These are phyloP conservation scores for Erodium moschatum DNA, from an alignment of 441 rosid genomes.

Conservation along the genomic window DNA sequence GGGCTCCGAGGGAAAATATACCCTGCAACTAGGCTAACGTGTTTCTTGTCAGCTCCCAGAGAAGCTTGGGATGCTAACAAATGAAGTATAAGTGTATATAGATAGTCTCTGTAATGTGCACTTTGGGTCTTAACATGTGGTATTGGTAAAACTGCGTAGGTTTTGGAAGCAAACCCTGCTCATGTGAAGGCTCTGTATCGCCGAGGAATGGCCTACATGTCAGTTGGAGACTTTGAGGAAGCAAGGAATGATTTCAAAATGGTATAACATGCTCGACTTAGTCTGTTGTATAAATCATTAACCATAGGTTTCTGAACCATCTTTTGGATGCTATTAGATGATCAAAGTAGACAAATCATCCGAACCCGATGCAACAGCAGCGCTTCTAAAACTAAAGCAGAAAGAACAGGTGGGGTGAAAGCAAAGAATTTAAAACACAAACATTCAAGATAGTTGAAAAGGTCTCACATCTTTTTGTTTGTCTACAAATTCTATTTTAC, in stretches of 20 bases:
- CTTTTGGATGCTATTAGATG: slow-evolving; percentile 36
- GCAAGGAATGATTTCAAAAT: slow-evolving; percentile 68
- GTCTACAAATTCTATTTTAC: slow-evolving; percentile 2
- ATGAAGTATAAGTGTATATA: background rate
- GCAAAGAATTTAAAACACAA: background rate
- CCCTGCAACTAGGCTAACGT: too few species aligned
- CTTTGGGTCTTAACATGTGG: background rate
- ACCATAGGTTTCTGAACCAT: slow-evolving; percentile 13
- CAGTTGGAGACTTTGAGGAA: slow-evolving; percentile 73
- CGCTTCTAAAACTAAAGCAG: slow-evolving; percentile 71
- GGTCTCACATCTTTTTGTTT: background rate
- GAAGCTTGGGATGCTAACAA: too few species aligned
- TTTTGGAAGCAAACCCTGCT: slow-evolving; percentile 74
- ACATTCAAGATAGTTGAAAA: too few species aligned
- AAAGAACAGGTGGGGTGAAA: slow-evolving; percentile 45
- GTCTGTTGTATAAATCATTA: background rate
- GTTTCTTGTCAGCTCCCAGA: too few species aligned
- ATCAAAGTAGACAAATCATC: slow-evolving; percentile 49
- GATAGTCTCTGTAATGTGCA: background rate
- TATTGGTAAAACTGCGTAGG: slow-evolving; percentile 32
- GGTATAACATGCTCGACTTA: slow-evolving; percentile 30
- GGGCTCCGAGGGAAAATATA: too few species aligned
- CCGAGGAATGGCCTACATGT: slow-evolving; percentile 89
- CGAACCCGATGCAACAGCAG: slow-evolving; percentile 55
- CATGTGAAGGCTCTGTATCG: slow-evolving; percentile 85